Percentiles rank a stretch among this genome's conserved stretches.
These are phyloP conservation scores for Gremmenia infestans DNA, from an alignment of 2,329 filamentous ascomycete genomes.

Conservation along the genomic window DNA sequence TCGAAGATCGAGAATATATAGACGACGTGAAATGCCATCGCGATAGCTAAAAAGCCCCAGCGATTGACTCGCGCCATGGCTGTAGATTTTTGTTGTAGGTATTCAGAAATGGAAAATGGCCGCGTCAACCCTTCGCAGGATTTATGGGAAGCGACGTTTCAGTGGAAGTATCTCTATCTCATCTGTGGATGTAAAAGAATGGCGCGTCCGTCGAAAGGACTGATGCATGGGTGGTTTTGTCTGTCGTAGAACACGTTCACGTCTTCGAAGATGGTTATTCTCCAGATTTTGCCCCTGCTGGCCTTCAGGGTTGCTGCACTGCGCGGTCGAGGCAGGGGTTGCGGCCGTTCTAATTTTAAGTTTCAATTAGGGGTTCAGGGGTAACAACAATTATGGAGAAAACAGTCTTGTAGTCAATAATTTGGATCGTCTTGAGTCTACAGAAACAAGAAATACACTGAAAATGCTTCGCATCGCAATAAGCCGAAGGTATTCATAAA, in stretches of 20 bases:
- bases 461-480: background rate
- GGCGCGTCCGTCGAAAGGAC: constrained; percentile 27
- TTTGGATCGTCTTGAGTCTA: background rate
- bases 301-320: no score
- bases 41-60: constrained; percentile 79
- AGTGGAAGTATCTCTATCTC: constrained; percentile 3
- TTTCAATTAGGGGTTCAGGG: constrained; percentile 6
- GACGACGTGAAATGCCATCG: constrained; percentile 85
- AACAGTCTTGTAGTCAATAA: background rate
- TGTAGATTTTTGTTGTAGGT: background rate
- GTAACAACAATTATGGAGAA: background rate
- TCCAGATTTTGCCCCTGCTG: background rate
- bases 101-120: background rate
- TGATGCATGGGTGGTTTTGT: constrained; percentile 12
- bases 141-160: background rate
- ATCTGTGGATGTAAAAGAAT: constrained; percentile 25
- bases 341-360: background rate
- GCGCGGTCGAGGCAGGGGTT: constrained; percentile 1
- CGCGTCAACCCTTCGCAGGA: background rate
- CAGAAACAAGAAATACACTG: background rate
- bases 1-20: constrained; percentile 97
- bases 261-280: background rate
- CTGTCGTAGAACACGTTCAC: constrained; percentile 12
- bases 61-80: constrained; percentile 56
- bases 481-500: background rate